These are phyloP conservation scores for Cenchrus purpureus DNA, from an alignment of 176 grass and related monocot genomes.

Conservation along the genomic window DNA sequence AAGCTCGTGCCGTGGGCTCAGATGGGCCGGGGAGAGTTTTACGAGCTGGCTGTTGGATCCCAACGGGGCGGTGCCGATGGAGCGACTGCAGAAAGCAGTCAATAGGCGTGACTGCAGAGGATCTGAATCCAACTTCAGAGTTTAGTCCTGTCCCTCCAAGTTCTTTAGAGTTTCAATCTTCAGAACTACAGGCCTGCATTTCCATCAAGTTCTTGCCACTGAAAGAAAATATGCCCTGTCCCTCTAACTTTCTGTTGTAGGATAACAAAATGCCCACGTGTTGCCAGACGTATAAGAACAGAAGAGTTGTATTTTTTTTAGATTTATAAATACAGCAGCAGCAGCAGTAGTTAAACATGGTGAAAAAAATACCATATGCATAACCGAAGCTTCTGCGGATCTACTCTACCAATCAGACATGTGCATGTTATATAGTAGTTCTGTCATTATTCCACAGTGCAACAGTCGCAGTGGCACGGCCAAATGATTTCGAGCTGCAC, in stretches of 20 bases:
- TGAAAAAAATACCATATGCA: neutral
- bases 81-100: too few species aligned
- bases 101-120: too few species aligned
- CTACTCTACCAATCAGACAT: neutral
- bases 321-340: too few species aligned
- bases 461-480: neutral
- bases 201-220: neutral
- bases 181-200: neutral
- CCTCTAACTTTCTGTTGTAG: too few species aligned
- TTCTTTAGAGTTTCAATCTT: neutral
- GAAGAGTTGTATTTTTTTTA: neutral
- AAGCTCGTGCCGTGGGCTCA: too few species aligned
- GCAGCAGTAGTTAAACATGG: neutral
- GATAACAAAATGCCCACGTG: neutral
- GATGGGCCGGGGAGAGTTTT: too few species aligned
- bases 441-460: neutral
- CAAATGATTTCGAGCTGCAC: constrained; percentile 17
- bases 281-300: neutral
- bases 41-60: too few species aligned
- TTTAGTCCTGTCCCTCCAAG: too few species aligned
- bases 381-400: neutral
- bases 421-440: neutral
- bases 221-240: too few species aligned
- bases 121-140: too few species aligned
- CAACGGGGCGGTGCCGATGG: too few species aligned